Conservation (phyloP, 2,329 filamentous ascomycete species). For the Xylaria sp. region DNA sequence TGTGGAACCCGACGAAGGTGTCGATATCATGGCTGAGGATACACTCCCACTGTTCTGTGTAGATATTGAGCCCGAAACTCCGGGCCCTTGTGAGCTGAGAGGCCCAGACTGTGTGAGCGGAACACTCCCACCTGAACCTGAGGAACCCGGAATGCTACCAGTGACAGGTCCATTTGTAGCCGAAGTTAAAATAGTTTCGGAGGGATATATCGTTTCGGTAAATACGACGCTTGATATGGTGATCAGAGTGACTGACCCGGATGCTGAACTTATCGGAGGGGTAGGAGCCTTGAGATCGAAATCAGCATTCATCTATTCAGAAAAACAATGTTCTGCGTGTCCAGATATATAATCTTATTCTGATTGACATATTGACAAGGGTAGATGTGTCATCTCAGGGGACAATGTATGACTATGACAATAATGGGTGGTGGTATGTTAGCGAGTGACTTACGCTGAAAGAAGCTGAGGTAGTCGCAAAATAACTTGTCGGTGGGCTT, state of each 20-base stretch:
- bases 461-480: slow-evolving; percentile 5
- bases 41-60: slow-evolving; percentile 22
- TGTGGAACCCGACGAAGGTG: slow-evolving; percentile 16
- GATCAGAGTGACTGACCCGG: slow-evolving; percentile 35
- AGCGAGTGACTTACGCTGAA: slow-evolving; percentile 27
- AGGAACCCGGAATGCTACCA: slow-evolving; percentile 31
- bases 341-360: neutral
- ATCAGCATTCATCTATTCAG: slow-evolving; percentile 23
- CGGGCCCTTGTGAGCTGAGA: neutral
- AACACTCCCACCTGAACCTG: slow-evolving; percentile 21
- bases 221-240: slow-evolving; percentile 36
- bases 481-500: slow-evolving; percentile 10
- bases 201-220: slow-evolving; percentile 41
- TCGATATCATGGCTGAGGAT: neutral
- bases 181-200: slow-evolving; percentile 39
- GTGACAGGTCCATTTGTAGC: slow-evolving; percentile 43
- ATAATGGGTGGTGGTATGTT: neutral
- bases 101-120: slow-evolving; percentile 22
- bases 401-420: neutral
- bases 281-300: slow-evolving; percentile 23
- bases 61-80: slow-evolving; percentile 21
- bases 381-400: neutral
- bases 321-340: neutral
- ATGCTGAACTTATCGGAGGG: slow-evolving; percentile 25
- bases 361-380: neutral